Evolutionary conservation across 129 eudicot species (phyloP), one percentile per base, ranked within the genome.

Genomic region (Helianthus tuberosus): DNA sequence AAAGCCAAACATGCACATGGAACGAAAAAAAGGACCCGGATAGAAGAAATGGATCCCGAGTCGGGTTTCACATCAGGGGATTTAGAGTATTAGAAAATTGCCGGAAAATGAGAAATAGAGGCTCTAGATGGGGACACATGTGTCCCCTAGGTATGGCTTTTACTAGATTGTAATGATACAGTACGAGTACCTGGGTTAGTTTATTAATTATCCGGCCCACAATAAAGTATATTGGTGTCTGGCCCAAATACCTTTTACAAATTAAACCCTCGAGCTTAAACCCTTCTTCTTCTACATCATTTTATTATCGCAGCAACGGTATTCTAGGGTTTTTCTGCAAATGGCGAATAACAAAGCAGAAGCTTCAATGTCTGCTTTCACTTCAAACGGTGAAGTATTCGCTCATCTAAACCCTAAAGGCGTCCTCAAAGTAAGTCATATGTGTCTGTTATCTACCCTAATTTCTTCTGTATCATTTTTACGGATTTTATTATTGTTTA

Each of bases 381-480:
- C 86, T 16, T 72, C 88, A 20, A 68, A 72, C 11, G 86, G 86
- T 59, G 88, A 83, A 77, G 54, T 73, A n/a, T 75, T 86, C 16
- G 86, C 86, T 70, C 57, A 78, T 69, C 16, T 83, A 71, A 69
- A 68, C 10, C 64, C 86, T 10, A 29, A 71, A 25, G 77, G 82
- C n/a, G 25, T 20, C 53, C 69, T 86, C 52, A 86, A 78, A 59
- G 91, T 86, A 81, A 80, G 61, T 60, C 5, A 60, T 11, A 59
- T 12, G 4, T 60, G 9, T 29, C 32, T 27, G 0, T 27, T 9
- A 47, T 50, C 51, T 63, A 32, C 41, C 47, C 39, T 53, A 7
- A 69, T 57, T 13, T 35, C 14, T 44, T 17, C 29, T 57, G 23
- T 9, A 13, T 60, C n/a, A 13, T 49, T 11, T 69, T 49, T 11